A percentile compares a stretch with the other conserved stretches of the same genome.
phyloP scores from a whole-genome alignment of 1,284 basidiomycete species.

The Phellopilus nigrolimitatus region DNA sequence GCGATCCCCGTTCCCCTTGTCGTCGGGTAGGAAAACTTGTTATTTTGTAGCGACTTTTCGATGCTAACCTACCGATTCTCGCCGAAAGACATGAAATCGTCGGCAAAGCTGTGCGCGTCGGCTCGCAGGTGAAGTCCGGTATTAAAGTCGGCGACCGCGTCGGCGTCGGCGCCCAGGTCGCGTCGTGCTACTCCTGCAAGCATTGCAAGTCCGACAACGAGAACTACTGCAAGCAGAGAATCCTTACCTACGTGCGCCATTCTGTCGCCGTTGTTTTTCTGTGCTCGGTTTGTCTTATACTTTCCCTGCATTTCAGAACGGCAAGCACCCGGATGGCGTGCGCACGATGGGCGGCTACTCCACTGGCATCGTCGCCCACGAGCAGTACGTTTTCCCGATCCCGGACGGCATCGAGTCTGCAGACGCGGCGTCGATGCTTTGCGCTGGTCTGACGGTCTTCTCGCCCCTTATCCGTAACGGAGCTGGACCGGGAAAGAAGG shows the following conservation, averaged over 20 bases:
- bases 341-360: slow-evolving; percentile 60
- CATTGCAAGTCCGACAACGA: slow-evolving; percentile 53
- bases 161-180: slow-evolving; percentile 60
- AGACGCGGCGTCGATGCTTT: slow-evolving; percentile 50
- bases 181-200: slow-evolving; percentile 46
- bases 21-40: slow-evolving; percentile 35
- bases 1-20: slow-evolving; percentile 15
- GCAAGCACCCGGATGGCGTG: slow-evolving; percentile 48
- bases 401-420: slow-evolving; percentile 53
- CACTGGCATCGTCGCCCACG: slow-evolving; percentile 59
- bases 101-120: slow-evolving; percentile 51
- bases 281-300: background rate
- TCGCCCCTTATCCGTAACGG: slow-evolving; percentile 61
- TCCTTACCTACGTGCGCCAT: slow-evolving; percentile 32
- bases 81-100: slow-evolving; percentile 53
- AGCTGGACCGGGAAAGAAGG: slow-evolving; percentile 58
- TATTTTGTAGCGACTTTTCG: slow-evolving; percentile 29
- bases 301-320: slow-evolving; percentile 31
- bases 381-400: slow-evolving; percentile 68
- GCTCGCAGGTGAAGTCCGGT: slow-evolving; percentile 46
- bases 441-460: slow-evolving; percentile 64
- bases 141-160: slow-evolving; percentile 63
- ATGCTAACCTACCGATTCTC: background rate
- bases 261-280: no score
- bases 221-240: slow-evolving; percentile 40